phyloP scores from a whole-genome alignment of 768 basidiomycete species.

The Amanita molliuscula region DNA sequence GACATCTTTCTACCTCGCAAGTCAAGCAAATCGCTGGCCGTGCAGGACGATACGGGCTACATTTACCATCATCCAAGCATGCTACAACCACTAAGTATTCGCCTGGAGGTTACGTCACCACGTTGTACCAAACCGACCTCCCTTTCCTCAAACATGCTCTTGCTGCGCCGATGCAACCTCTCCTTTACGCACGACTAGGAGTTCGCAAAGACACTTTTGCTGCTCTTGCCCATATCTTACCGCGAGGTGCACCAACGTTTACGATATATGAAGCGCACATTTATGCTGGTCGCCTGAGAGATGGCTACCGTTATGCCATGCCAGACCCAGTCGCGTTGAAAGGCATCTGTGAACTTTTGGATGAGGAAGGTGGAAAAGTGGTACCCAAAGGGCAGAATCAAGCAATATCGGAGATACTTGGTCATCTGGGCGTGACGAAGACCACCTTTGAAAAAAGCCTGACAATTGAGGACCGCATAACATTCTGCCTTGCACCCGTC shows the following conservation, averaged over 20 bases:
- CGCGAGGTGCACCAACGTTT: slow-evolving; percentile 24
- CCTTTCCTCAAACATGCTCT: slow-evolving; percentile 49
- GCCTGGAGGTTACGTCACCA: slow-evolving; percentile 55
- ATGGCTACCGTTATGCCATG: slow-evolving; percentile 27
- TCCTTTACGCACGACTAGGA: slow-evolving; percentile 42
- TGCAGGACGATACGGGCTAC: slow-evolving; percentile 81
- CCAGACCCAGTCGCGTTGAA: slow-evolving; percentile 7
- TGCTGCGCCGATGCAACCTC: slow-evolving; percentile 32
- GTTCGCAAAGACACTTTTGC: slow-evolving; percentile 10
- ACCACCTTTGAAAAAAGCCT: slow-evolving; percentile 25
- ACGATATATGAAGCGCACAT: slow-evolving; percentile 38
- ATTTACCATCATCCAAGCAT: slow-evolving; percentile 16
- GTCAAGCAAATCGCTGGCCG: slow-evolving; percentile 94
- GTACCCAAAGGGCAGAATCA: neutral
- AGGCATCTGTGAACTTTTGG: slow-evolving; percentile 29
- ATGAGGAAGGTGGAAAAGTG: slow-evolving; percentile 6
- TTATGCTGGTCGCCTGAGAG: slow-evolving; percentile 36
- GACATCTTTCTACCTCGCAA: slow-evolving; percentile 55
- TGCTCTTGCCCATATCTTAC: slow-evolving; percentile 28
- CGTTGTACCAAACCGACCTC: slow-evolving; percentile 55
- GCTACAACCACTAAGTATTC: slow-evolving; percentile 25
- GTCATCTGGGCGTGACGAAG: slow-evolving; percentile 11
- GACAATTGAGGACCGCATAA: slow-evolving; percentile 31
- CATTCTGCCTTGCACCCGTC: slow-evolving; percentile 42
- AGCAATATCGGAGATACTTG: neutral